Evolutionary conservation across 768 basidiomycete species (phyloP).

Genomic region (Tubosaeta brunneosetosa): DNA sequence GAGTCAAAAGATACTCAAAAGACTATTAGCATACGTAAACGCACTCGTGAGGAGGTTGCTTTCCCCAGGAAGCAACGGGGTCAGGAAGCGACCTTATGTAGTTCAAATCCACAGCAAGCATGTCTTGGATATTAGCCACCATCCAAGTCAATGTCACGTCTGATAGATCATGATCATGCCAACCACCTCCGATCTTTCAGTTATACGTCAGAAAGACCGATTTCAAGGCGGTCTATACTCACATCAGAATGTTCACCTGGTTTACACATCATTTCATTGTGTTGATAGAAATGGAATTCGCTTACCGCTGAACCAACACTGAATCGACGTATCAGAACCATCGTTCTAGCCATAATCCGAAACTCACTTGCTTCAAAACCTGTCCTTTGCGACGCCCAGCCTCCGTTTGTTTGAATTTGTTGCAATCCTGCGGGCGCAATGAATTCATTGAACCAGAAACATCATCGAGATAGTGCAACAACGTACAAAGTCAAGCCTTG

Average conservation of each 20-base stretch:
- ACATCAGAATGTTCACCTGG: conserved; percentile 29
- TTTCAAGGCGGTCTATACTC: not conserved
- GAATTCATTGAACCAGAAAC: not conserved
- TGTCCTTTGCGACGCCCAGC: conserved; percentile 52
- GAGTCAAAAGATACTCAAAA: not conserved
- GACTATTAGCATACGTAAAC: conserved; percentile 16
- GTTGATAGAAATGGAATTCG: not conserved
- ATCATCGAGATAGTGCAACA: not conserved
- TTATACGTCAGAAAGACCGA: not conserved
- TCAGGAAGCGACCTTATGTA: conserved; percentile 49
- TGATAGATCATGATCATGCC: conserved; percentile 60
- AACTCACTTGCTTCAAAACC: conserved; percentile 53
- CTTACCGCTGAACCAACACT: conserved; percentile 74
- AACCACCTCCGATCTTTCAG: conserved; percentile 65
- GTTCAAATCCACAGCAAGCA: conserved; percentile 50
- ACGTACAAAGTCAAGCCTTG: conserved; percentile 63
- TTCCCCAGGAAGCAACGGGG: conserved; percentile 58
- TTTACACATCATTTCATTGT: conserved; percentile 6
- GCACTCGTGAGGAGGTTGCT: conserved; percentile 60
- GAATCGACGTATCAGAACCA: conserved; percentile 4
- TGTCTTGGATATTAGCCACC: conserved; percentile 52
- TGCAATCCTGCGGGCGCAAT: conserved; percentile 41
- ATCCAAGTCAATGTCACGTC: conserved; percentile 64
- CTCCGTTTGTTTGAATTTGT: conserved; percentile 58
- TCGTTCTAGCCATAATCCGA: not conserved